Evolutionary conservation across 2,329 filamentous ascomycete genomes (phyloP), one percentile per base, ranked within the genome.

Genomic region (Alternaria consortialis): DNA sequence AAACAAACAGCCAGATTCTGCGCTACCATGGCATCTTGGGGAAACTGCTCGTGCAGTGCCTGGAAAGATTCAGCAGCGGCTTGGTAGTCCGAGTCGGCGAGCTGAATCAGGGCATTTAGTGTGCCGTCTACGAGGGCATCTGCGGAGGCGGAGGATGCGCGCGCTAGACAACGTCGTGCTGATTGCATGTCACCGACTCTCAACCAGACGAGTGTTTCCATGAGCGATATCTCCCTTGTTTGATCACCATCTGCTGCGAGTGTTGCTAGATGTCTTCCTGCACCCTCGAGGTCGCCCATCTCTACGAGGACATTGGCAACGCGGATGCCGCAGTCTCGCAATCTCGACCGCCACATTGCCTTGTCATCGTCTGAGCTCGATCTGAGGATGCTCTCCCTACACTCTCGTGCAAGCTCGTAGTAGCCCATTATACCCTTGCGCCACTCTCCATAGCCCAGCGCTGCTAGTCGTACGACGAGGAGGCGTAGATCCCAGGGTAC

Each of bases 401-500:
- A 92, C 77, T 97, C 93, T 8, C 91, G 81, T 0, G 90, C 93
- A 2, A 98, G 85, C 64, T 97, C 93, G 75, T 97, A 97, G 75
- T 97, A 92, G 44, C 91, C 91, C 84, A 95, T 94, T 58, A 99
- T 90, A 4, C 92, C 91, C 63, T 94, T 86, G 5, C 94, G 86
- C 51, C 90, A 87, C 78, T 99, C 95, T 4, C 90, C 90, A 65
- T 95, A 96, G 1, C 92, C 93, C 46, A 97, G 86, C 0, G 92
- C 92, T 68, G 97, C 92, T 20, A 98, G 84, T 1, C 94, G 87
- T 8, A 97, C 91, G 7, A 90, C 89, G 15, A 98, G 84, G 3
- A 97, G 86, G 7, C 95, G 88, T 53, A 99, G 84, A 42, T 90
- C 86, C 94, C 95, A 99, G 0, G 94, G 94, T 0, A 94, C 91